Evolutionary conservation across 2,329 filamentous ascomycete species (phyloP).

Genomic region (Cercospora zeae-maydis): DNA sequence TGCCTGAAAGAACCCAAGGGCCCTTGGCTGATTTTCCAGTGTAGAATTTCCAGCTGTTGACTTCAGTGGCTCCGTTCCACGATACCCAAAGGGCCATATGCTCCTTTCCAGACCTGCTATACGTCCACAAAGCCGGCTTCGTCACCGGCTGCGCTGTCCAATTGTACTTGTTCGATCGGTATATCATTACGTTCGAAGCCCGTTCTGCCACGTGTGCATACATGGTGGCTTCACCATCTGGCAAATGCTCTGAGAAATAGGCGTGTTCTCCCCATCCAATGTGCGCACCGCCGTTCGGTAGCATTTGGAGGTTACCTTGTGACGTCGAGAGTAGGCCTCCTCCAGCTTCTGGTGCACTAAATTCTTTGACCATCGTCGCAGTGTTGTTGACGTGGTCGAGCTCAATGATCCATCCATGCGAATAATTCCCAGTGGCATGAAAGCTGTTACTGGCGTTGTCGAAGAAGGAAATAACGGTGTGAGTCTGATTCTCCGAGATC

Average conservation of each 20-base stretch:
- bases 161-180: constrained; percentile 53
- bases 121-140: constrained; percentile 40
- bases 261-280: constrained; percentile 54
- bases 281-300: constrained; percentile 53
- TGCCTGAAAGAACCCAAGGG: constrained; percentile 40
- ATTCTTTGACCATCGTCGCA: constrained; percentile 47
- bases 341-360: constrained; percentile 47
- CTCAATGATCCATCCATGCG: constrained; percentile 47
- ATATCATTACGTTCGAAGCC: constrained; percentile 48
- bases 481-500: constrained; percentile 44
- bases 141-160: constrained; percentile 50
- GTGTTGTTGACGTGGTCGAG: constrained; percentile 45
- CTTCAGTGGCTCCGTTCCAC: constrained; percentile 52
- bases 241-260: constrained; percentile 44
- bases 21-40: constrained; percentile 37
- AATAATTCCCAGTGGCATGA: constrained; percentile 39
- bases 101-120: constrained; percentile 34
- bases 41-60: constrained; percentile 52
- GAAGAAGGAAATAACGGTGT: constrained; percentile 53
- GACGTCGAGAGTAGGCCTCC: constrained; percentile 49
- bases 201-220: constrained; percentile 48
- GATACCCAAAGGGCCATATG: constrained; percentile 50
- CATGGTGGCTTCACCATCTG: constrained; percentile 52
- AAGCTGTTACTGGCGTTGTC: constrained; percentile 53
- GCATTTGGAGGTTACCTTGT: constrained; percentile 53